These are phyloP conservation scores for Cicer judaicum DNA, from an alignment of 306 rosid species.

Conservation along the genomic window DNA sequence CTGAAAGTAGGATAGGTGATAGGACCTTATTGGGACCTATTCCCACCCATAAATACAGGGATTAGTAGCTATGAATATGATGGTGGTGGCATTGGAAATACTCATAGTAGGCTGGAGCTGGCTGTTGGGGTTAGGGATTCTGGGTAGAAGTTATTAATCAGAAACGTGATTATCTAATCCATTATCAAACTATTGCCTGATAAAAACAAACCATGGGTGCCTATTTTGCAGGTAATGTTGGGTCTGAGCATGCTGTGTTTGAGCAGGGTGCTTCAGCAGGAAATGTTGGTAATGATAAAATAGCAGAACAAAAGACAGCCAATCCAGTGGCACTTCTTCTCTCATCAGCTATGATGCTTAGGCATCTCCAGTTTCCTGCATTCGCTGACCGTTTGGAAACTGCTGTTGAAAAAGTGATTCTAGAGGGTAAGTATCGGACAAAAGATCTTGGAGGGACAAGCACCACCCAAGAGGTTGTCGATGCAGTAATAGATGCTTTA, in stretches of 20 bases:
- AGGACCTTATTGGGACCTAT: background rate
- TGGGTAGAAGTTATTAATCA: conserved; percentile 13
- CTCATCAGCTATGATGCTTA: conserved; percentile 95
- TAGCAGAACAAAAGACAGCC: conserved; percentile 68
- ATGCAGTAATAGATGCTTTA: conserved; percentile 75
- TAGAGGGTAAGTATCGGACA: conserved; percentile 72
- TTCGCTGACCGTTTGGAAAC: conserved; percentile 88
- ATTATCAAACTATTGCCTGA: background rate
- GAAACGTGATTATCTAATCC: background rate
- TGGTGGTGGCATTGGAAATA: background rate
- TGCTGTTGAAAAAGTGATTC: conserved; percentile 77
- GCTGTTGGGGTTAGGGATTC: conserved; percentile 1
- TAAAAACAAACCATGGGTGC: background rate
- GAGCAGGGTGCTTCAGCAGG: conserved; percentile 99
- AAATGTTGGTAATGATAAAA: conserved; percentile 74
- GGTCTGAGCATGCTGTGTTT: conserved; percentile 87
- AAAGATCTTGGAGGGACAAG: conserved; percentile 89
- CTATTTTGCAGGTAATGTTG: conserved; percentile 77
- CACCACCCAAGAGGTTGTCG: conserved; percentile 83
- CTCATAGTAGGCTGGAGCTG: conserved; percentile 16
- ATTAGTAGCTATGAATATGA: background rate
- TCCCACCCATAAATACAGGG: background rate
- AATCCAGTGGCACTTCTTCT: conserved; percentile 94
- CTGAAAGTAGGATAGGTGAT: background rate
- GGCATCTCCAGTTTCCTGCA: conserved; percentile 95